Evolutionary conservation across 768 basidiomycete species (phyloP).

Genomic region (Floccularia luteovirens): DNA sequence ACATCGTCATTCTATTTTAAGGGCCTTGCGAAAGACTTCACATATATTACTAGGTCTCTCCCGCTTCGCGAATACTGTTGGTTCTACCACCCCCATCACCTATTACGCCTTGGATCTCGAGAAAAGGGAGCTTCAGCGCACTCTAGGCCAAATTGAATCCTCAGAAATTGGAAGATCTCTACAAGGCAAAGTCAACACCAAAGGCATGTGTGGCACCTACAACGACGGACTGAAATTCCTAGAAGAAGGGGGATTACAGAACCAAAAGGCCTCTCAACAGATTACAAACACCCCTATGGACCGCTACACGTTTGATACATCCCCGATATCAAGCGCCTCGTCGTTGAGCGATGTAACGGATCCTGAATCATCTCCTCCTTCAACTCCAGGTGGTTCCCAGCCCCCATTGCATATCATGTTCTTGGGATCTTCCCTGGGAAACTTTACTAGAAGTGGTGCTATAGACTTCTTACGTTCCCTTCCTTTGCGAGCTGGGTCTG

Average conservation of each 20-base stretch:
- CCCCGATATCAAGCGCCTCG: slow-evolving; percentile 29
- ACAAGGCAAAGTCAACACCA: slow-evolving; percentile 65
- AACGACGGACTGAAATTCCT: slow-evolving; percentile 83
- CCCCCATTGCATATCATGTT: slow-evolving; percentile 79
- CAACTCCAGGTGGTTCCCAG: slow-evolving; percentile 37
- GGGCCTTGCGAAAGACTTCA: slow-evolving; percentile 84
- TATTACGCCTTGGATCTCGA: slow-evolving; percentile 96
- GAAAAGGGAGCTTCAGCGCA: slow-evolving; percentile 75
- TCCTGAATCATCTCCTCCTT: slow-evolving; percentile 24
- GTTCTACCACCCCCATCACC: slow-evolving; percentile 44
- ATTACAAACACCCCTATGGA: slow-evolving; percentile 5
- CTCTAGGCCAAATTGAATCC: slow-evolving; percentile 56
- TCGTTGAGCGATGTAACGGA: slow-evolving; percentile 14
- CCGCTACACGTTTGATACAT: slow-evolving; percentile 16
- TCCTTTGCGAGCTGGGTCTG: slow-evolving; percentile 65
- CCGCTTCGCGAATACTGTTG: slow-evolving; percentile 30
- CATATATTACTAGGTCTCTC: slow-evolving; percentile 72
- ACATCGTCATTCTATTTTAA: slow-evolving; percentile 19
- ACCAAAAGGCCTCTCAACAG: slow-evolving; percentile 6
- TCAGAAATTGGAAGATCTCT: slow-evolving; percentile 59
- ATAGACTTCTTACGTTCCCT: slow-evolving; percentile 69
- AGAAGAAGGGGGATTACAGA: slow-evolving; percentile 48
- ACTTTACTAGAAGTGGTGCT: slow-evolving; percentile 70
- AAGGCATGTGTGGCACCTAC: slow-evolving; percentile 89
- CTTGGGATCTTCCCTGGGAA: slow-evolving; percentile 88